Evolutionary conservation across 2,329 filamentous ascomycete species (phyloP).

Genomic region (Phoma herbarum): DNA sequence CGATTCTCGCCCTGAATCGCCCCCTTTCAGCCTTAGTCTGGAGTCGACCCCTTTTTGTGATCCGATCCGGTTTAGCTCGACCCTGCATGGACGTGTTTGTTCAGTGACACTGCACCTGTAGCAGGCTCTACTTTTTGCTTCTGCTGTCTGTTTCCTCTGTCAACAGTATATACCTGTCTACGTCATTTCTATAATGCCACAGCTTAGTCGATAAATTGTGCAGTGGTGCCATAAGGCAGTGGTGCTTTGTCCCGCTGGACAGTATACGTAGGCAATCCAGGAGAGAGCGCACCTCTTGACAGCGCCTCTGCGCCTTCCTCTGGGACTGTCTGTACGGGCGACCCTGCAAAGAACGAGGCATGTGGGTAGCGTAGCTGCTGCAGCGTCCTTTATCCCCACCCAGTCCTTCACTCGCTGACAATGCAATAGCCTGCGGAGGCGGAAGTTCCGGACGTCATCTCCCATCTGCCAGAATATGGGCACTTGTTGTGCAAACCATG

Average conservation of each 20-base stretch:
- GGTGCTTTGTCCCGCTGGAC: conserved; percentile 1
- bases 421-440: conserved; percentile 4
- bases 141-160: too few species aligned
- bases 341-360: conserved; percentile 3
- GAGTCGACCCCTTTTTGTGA: conserved; percentile 9
- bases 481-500: conserved; percentile 6
- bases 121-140: background rate
- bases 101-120: background rate
- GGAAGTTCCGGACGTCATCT: background rate
- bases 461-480: conserved; percentile 3
- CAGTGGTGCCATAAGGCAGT: background rate
- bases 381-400: background rate
- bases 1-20: conserved; percentile 11
- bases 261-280: conserved; percentile 4
- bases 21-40: conserved; percentile 3
- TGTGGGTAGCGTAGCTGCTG: conserved; percentile 1
- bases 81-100: conserved; percentile 4
- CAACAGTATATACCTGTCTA: conserved; percentile 7
- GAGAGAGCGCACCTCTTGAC: background rate
- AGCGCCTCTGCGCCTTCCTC: background rate
- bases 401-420: conserved; percentile 4
- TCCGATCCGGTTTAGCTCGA: conserved; percentile 2
- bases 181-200: background rate
- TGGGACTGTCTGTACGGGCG: background rate
- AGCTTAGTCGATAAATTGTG: background rate